phyloP scores from a whole-genome alignment of 306 rosid genomes.

The Pterocarpus macrocarpus region DNA sequence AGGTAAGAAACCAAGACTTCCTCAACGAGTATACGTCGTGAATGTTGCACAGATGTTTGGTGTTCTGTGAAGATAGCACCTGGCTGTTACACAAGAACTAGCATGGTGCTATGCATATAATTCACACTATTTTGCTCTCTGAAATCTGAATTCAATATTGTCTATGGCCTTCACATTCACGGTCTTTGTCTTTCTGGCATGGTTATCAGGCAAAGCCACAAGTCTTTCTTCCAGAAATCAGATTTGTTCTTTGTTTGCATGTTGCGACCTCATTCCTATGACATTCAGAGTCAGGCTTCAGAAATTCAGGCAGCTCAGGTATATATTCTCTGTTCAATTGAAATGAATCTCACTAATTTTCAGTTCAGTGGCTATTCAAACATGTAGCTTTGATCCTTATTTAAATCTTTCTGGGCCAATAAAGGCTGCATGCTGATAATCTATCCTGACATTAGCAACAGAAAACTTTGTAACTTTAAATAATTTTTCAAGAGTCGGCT shows the following conservation, averaged over 20 bases:
- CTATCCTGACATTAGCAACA: constrained; percentile 19
- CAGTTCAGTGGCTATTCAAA: constrained; percentile 5
- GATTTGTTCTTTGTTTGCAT: constrained; percentile 79
- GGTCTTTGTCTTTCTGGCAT: constrained; percentile 35
- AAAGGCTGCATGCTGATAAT: constrained; percentile 23
- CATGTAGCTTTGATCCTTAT: constrained; percentile 3
- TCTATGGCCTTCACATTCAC: constrained; percentile 14
- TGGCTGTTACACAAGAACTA: constrained; percentile 2
- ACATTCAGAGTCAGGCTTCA: constrained; percentile 60
- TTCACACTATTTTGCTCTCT: constrained; percentile 6
- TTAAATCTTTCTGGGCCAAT: not conserved
- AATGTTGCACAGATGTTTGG: constrained; percentile 19
- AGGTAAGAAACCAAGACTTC: constrained; percentile 55
- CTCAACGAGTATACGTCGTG: constrained; percentile 9
- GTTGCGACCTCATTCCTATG: constrained; percentile 71
- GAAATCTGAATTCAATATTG: constrained; percentile 1
- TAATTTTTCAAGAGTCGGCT: not conserved
- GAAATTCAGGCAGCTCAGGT: constrained; percentile 86
- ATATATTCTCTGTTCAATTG: constrained; percentile 12
- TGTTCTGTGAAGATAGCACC: constrained; percentile 3
- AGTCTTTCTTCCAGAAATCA: constrained; percentile 73
- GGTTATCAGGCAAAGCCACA: constrained; percentile 80
- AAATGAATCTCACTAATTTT: constrained; percentile 17
- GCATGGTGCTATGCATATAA: not conserved
- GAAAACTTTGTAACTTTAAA: not conserved